Percentiles rank a stretch among this genome's conserved stretches.
Evolutionary conservation across 1,139 yeast genomes (phyloP).

Genomic region (Hyphopichia buzzinii): DNA sequence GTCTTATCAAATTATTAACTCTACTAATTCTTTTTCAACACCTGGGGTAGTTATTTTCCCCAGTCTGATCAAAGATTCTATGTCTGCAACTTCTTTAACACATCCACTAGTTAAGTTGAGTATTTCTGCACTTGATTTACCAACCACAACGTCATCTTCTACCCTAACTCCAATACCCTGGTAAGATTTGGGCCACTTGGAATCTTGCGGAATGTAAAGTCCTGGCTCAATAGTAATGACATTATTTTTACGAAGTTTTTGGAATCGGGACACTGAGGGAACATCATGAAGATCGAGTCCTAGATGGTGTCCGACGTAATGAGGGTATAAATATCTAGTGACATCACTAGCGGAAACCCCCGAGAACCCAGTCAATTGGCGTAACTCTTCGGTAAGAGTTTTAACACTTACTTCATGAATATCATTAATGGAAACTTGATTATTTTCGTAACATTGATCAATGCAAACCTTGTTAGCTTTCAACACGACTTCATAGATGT

Average conservation of each 20-base stretch:
- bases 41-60: conserved; percentile 54
- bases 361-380: conserved; percentile 65
- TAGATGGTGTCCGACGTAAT: conserved; percentile 91
- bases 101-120: conserved; percentile 71
- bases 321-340: conserved; percentile 71
- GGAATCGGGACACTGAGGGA: conserved; percentile 56
- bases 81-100: conserved; percentile 77
- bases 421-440: conserved; percentile 63
- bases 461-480: conserved; percentile 81
- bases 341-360: conserved; percentile 51
- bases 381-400: conserved; percentile 59
- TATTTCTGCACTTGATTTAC: conserved; percentile 53
- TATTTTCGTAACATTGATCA: conserved; percentile 54
- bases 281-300: conserved; percentile 93
- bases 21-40: conserved; percentile 46
- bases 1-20: conserved; percentile 31
- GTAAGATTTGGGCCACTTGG: conserved; percentile 72
- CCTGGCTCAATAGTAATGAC: conserved; percentile 97
- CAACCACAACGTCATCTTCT: conserved; percentile 89
- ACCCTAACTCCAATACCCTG: conserved; percentile 92
- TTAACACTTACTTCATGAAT: conserved; percentile 70
- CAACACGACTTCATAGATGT: conserved; percentile 83
- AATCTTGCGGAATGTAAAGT: conserved; percentile 72
- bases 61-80: conserved; percentile 59
- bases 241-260: conserved; percentile 54